Percentiles rank a stretch among this genome's conserved stretches.
Evolutionary conservation across 805 yeast species (phyloP).

Genomic region (Priceomyces castillae): DNA sequence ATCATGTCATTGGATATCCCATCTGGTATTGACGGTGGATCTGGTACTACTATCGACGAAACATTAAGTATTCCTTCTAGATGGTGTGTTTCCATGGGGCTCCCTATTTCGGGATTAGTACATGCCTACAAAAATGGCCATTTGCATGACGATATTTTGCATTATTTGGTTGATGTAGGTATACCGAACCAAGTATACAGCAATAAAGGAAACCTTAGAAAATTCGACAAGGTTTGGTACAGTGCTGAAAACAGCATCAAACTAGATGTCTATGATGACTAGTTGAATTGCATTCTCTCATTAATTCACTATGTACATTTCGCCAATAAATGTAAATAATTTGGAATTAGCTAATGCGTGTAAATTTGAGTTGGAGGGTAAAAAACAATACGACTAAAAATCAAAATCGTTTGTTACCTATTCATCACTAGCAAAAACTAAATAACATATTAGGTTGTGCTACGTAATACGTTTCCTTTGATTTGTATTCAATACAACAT

Average conservation of each 20-base stretch:
- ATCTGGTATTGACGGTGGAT: slow-evolving; percentile 78
- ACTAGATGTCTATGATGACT: slow-evolving; percentile 14
- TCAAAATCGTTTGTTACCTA: neutral
- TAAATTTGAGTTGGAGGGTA: slow-evolving; percentile 3
- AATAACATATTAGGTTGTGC: neutral
- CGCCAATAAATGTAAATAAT: neutral
- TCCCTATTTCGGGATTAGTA: slow-evolving; percentile 64
- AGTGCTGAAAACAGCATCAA: slow-evolving; percentile 31
- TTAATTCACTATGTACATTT: neutral
- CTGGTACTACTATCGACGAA: slow-evolving; percentile 50
- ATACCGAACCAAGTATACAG: slow-evolving; percentile 57
- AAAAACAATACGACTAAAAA: slow-evolving; percentile 2
- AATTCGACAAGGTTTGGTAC: slow-evolving; percentile 47
- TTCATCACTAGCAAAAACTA: neutral
- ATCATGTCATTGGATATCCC: slow-evolving; percentile 75
- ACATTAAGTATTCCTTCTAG: slow-evolving; percentile 43
- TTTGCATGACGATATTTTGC: slow-evolving; percentile 43
- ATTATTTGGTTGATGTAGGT: slow-evolving; percentile 69
- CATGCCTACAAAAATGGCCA: slow-evolving; percentile 59
- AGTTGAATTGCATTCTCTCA: neutral
- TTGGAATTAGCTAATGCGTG: neutral
- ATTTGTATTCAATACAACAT: neutral
- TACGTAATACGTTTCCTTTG: no score
- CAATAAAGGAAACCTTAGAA: slow-evolving; percentile 38
- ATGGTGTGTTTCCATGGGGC: slow-evolving; percentile 67